Evolutionary conservation across 1,284 basidiomycete species (phyloP).

Genomic region (Marasmius fiardii): DNA sequence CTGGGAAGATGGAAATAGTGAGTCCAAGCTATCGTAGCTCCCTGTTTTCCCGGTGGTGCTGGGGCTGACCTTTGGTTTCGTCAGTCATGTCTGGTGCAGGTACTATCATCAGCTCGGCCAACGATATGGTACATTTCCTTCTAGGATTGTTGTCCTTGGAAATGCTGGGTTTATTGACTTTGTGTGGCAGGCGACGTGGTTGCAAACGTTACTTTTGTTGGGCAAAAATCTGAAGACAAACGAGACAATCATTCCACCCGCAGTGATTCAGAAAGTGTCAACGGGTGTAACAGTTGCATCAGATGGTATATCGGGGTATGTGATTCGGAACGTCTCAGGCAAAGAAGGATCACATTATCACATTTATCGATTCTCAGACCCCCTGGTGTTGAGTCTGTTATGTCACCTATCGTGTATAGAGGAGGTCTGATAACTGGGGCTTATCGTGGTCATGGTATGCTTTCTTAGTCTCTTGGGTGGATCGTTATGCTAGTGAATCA

Average conservation of each 20-base stretch:
- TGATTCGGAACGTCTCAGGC: no score
- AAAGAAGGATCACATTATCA: no score
- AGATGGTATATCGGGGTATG: slow-evolving; percentile 13
- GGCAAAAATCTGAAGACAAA: slow-evolving; percentile 20
- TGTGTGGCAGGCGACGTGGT: slow-evolving; percentile 23
- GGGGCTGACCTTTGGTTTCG: not conserved
- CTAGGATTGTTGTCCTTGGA: not conserved
- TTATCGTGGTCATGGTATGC: slow-evolving; percentile 31
- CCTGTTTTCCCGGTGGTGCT: not conserved
- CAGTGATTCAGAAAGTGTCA: slow-evolving; percentile 19
- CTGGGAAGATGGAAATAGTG: slow-evolving; percentile 24
- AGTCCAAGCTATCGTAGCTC: not conserved
- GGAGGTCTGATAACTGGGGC: slow-evolving; percentile 36
- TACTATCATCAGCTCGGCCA: slow-evolving; percentile 23
- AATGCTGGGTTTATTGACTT: slow-evolving; percentile 1
- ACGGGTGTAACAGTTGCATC: slow-evolving; percentile 17
- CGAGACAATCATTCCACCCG: slow-evolving; percentile 17
- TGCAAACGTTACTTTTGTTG: slow-evolving; percentile 21
- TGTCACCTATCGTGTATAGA: slow-evolving; percentile 30
- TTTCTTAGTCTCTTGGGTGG: not conserved
- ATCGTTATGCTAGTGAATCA: no score
- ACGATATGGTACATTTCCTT: slow-evolving; percentile 19
- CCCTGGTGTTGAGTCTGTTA: slow-evolving; percentile 1
- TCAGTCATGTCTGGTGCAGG: slow-evolving; percentile 21
- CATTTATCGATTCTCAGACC: not conserved